Conservation (phyloP, 495 filamentous ascomycete genomes). For the Lasiosphaeria miniovina region DNA sequence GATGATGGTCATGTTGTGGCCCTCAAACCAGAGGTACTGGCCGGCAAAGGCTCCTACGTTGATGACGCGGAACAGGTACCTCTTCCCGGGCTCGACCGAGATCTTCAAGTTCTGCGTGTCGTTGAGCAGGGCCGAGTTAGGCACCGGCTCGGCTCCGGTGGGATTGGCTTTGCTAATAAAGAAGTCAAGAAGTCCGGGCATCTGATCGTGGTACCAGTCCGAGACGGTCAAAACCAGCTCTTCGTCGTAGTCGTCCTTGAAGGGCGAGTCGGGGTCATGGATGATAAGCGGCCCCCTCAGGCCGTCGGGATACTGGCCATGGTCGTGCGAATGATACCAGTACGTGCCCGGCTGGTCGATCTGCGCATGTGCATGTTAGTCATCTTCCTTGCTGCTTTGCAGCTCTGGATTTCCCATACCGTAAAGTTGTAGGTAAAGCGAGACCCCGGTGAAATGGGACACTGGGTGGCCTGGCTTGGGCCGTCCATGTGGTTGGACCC, state of each 20-base stretch:
- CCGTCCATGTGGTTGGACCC: constrained; percentile 74
- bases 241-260: constrained; percentile 59
- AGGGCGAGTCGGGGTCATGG: constrained; percentile 62
- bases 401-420: constrained; percentile 37
- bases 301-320: constrained; percentile 72
- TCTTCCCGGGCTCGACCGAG: constrained; percentile 61
- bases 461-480: constrained; percentile 63
- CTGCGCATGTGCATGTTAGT: constrained; percentile 29
- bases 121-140: constrained; percentile 66
- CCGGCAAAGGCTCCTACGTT: constrained; percentile 70
- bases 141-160: constrained; percentile 62
- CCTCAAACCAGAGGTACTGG: constrained; percentile 71
- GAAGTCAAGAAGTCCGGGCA: constrained; percentile 52
- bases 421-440: constrained; percentile 76
- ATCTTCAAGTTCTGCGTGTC: constrained; percentile 58
- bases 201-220: constrained; percentile 65
- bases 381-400: not conserved
- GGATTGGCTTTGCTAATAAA: constrained; percentile 60
- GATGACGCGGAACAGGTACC: constrained; percentile 73
- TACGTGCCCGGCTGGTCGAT: constrained; percentile 70
- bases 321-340: constrained; percentile 78
- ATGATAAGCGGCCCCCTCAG: constrained; percentile 69
- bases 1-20: constrained; percentile 60
- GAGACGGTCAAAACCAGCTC: constrained; percentile 63
- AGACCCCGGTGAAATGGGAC: constrained; percentile 59